Conservation (phyloP, 2,329 filamentous ascomycete species). For the Botrytis elliptica region DNA sequence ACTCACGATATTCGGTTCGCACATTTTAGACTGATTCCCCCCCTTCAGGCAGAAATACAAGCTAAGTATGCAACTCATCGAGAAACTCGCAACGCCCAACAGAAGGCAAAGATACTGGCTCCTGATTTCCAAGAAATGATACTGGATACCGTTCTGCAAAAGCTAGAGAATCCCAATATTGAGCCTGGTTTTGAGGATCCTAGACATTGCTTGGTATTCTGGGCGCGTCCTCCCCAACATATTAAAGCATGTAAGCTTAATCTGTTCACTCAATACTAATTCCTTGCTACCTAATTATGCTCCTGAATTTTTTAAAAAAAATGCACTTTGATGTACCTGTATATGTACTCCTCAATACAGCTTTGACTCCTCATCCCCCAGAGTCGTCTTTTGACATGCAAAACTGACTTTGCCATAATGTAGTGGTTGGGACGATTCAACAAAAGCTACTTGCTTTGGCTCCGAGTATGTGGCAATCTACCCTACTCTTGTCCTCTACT, state of each 20-base stretch:
- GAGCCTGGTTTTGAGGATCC: slow-evolving; percentile 71
- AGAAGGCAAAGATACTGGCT: slow-evolving; percentile 70
- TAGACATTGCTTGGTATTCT: slow-evolving; percentile 81
- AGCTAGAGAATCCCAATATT: slow-evolving; percentile 61
- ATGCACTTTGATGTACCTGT: background rate
- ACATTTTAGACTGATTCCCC: background rate
- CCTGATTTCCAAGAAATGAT: slow-evolving; percentile 66
- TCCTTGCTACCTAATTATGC: background rate
- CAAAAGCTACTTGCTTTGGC: slow-evolving; percentile 59
- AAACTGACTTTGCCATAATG: background rate
- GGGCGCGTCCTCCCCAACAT: slow-evolving; percentile 76
- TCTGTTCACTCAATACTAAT: background rate
- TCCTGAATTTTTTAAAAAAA: background rate
- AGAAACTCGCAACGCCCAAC: slow-evolving; percentile 70
- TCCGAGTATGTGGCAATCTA: slow-evolving; percentile 59
- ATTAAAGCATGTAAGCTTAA: slow-evolving; percentile 50
- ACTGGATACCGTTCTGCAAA: slow-evolving; percentile 72
- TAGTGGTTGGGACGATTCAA: slow-evolving; percentile 67
- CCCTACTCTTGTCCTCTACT: background rate
- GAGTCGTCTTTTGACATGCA: background rate
- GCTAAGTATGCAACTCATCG: slow-evolving; percentile 68
- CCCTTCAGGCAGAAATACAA: slow-evolving; percentile 35
- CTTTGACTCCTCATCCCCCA: background rate
- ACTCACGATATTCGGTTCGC: background rate
- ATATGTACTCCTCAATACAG: background rate